These are phyloP conservation scores for Cryphonectria carpinicola DNA, from an alignment of 2,329 filamentous ascomycete genomes.

Conservation along the genomic window DNA sequence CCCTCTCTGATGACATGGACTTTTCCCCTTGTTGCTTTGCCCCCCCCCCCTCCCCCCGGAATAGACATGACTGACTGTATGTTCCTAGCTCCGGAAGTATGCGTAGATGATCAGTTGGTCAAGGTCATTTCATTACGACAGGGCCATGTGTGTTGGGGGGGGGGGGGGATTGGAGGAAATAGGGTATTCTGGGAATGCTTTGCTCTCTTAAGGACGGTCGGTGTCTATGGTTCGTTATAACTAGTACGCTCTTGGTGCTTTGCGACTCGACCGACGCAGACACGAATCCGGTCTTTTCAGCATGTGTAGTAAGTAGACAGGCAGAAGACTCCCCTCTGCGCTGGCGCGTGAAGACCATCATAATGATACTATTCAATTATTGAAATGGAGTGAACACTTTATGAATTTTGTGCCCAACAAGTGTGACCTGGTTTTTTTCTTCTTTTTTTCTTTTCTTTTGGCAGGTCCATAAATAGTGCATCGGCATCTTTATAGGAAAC, in stretches of 20 bases:
- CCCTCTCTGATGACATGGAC: not conserved
- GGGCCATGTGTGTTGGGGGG: not conserved
- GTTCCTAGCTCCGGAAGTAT: conserved; percentile 25
- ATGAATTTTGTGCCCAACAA: not conserved
- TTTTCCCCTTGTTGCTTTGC: conserved; percentile 18
- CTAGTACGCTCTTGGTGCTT: not conserved
- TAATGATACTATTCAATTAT: conserved; percentile 11
- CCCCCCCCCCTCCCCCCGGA: not conserved
- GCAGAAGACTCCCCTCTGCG: not conserved
- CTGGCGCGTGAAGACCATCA: not conserved
- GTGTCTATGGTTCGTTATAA: not conserved
- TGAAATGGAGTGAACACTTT: too few species aligned
- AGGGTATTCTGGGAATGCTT: not conserved
- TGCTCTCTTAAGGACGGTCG: not conserved
- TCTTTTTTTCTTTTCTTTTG: too few species aligned
- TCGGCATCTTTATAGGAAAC: too few species aligned
- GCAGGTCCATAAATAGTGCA: not conserved
- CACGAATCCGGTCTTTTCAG: not conserved
- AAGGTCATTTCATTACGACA: not conserved
- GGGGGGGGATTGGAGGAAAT: not conserved
- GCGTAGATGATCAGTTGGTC: not conserved
- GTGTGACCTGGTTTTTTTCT: not conserved
- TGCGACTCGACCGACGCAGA: not conserved
- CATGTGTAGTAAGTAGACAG: not conserved
- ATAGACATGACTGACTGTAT: conserved; percentile 1